Percentiles rank a stretch among this genome's conserved stretches.
Conservation (phyloP, 768 basidiomycete species). For the Rhizopogon salebrosus region DNA sequence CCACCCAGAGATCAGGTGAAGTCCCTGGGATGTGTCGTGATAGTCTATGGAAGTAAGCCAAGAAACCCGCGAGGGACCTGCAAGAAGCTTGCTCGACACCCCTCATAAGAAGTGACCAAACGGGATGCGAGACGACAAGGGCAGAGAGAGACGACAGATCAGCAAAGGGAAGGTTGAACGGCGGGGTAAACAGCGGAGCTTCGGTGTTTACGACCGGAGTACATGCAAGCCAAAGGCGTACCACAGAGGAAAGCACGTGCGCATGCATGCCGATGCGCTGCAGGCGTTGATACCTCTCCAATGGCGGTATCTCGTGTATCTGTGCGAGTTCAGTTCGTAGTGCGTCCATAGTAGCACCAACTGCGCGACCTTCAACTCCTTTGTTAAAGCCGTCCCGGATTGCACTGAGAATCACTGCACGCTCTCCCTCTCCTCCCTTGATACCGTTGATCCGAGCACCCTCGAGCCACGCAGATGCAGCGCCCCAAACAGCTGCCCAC, state of each 20-base stretch:
- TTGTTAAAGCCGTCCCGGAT: slow-evolving; percentile 38
- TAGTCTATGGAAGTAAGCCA: slow-evolving; percentile 52
- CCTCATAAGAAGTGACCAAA: slow-evolving; percentile 37
- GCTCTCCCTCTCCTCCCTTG: slow-evolving; percentile 62
- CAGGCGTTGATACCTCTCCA: slow-evolving; percentile 2
- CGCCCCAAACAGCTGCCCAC: slow-evolving; percentile 34
- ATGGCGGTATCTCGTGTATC: not conserved
- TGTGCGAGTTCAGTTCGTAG: slow-evolving; percentile 25
- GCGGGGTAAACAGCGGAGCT: slow-evolving; percentile 39
- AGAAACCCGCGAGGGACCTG: slow-evolving; percentile 51
- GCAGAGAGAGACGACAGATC: slow-evolving; percentile 51
- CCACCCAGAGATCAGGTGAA: slow-evolving; percentile 58
- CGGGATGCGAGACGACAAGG: slow-evolving; percentile 39
- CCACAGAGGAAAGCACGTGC: slow-evolving; percentile 36
- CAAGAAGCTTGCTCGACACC: slow-evolving; percentile 9
- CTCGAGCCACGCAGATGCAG: slow-evolving; percentile 64
- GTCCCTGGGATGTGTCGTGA: slow-evolving; percentile 52
- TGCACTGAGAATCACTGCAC: slow-evolving; percentile 30
- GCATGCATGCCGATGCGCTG: slow-evolving; percentile 31
- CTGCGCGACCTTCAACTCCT: slow-evolving; percentile 30
- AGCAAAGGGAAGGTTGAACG: slow-evolving; percentile 57
- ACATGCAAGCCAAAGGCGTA: slow-evolving; percentile 65
- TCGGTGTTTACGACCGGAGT: slow-evolving; percentile 38
- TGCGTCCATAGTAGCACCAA: slow-evolving; percentile 30
- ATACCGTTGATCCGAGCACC: slow-evolving; percentile 71